Evolutionary conservation across 2,329 filamentous ascomycete species (phyloP), one percentile per base, ranked within the genome.

Genomic region (Delphinella strobiligena): DNA sequence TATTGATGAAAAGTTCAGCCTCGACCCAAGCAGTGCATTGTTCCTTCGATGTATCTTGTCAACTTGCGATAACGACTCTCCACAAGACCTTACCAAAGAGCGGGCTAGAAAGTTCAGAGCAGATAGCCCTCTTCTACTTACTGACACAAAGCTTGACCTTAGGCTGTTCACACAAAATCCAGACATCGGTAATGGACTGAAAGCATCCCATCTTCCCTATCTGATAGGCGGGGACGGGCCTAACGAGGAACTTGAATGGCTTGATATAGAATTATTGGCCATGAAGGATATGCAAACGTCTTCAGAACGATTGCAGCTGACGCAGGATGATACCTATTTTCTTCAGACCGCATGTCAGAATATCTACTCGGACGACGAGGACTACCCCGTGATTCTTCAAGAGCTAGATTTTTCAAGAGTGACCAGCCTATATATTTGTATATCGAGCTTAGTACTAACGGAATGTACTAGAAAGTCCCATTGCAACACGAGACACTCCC

Each of bases 401-500:
- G 48, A 44, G 3, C 19, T 36, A 17, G 4, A 19, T 10, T 17
- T 17, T 36, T 22, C 4, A 29, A 32, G 30, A 14, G 17, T n/a
- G n/a, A n/a, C n/a, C n/a, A n/a, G n/a, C n/a, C n/a, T n/a, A n/a
- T n/a, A n/a, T n/a, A n/a, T n/a, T n/a, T n/a, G n/a, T n/a, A n/a
- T n/a, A n/a, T n/a, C n/a, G n/a, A n/a, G n/a, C n/a, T n/a, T n/a
- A n/a, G n/a, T n/a, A n/a, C n/a, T n/a, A n/a, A n/a, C n/a, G n/a
- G n/a, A n/a, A n/a, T n/a, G n/a, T n/a, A n/a, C n/a, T n/a, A n/a
- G n/a, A n/a, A n/a, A n/a, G n/a, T n/a, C n/a, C n/a, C n/a, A n/a
- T n/a, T n/a, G n/a, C n/a, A n/a, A 30, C 30, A 8, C 24, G 59
- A 55, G 55, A 65, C 64, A 3, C 66, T 65, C n/a, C 65, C 64